phyloP scores from a whole-genome alignment of 1,139 yeast genomes.

The Diutina rugosa region DNA sequence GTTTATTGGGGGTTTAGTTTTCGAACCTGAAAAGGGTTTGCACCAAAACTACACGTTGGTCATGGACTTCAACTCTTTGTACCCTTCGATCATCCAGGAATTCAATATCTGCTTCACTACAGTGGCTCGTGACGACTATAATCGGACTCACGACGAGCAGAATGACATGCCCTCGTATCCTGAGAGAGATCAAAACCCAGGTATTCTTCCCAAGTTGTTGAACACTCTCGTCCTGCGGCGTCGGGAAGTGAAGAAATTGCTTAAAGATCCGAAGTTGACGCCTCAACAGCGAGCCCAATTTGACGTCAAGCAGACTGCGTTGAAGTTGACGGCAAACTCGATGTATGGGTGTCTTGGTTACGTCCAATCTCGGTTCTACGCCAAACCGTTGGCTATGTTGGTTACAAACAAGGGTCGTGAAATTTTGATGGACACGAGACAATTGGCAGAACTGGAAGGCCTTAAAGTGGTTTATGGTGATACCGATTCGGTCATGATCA shows the following conservation, averaged over 20 bases:
- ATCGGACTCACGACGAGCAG: conserved; percentile 35
- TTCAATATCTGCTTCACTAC: conserved; percentile 96
- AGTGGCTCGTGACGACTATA: conserved; percentile 54
- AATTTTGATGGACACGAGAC: conserved; percentile 85
- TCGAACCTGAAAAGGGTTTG: conserved; percentile 92
- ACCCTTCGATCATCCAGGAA: conserved; percentile 96
- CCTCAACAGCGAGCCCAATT: conserved; percentile 61
- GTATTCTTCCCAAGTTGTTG: conserved; percentile 78
- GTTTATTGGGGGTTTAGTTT: conserved; percentile 92
- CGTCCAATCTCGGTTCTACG: conserved; percentile 85
- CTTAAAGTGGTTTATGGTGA: conserved; percentile 93
- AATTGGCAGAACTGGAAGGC: conserved; percentile 74
- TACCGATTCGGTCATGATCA: conserved; percentile 98
- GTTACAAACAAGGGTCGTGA: conserved; percentile 95
- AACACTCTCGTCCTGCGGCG: conserved; percentile 83
- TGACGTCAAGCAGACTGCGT: conserved; percentile 92
- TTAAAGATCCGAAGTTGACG: conserved; percentile 62
- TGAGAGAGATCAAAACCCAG: conserved; percentile 41
- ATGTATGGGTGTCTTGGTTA: conserved; percentile 99
- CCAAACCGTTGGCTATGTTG: conserved; percentile 90
- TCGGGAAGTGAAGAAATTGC: conserved; percentile 77
- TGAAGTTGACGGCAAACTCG: conserved; percentile 93
- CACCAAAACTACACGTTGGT: conserved; percentile 83
- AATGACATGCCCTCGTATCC: conserved; percentile 69
- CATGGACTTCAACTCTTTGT: conserved; percentile 96